Conservation (phyloP, 2,329 filamentous ascomycete genomes). For the Clonostachys rhizophaga region DNA sequence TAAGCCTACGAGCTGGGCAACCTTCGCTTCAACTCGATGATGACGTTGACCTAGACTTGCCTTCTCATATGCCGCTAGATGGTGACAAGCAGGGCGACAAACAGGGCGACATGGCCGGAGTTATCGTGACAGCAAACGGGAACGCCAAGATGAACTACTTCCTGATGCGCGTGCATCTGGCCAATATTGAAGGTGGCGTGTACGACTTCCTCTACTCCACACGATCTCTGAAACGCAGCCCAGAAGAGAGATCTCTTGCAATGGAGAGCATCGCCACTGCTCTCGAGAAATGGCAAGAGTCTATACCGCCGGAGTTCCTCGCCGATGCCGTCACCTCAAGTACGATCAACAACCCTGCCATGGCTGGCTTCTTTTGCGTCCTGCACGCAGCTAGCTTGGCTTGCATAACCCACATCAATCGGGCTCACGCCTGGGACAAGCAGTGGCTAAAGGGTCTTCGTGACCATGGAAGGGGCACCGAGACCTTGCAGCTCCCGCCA, state of each 20-base stretch:
- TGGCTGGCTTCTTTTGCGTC: neutral
- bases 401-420: neutral
- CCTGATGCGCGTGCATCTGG: slow-evolving; percentile 3
- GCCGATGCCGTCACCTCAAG: neutral
- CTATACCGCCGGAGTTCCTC: slow-evolving; percentile 1
- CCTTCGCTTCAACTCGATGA: slow-evolving; percentile 4
- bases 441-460: neutral
- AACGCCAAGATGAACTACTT: slow-evolving; percentile 1
- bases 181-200: slow-evolving; percentile 3
- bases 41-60: slow-evolving; percentile 17
- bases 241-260: neutral
- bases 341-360: neutral
- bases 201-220: slow-evolving; percentile 4
- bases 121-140: neutral
- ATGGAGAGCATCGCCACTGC: neutral
- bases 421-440: neutral
- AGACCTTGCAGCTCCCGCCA: neutral
- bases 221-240: neutral
- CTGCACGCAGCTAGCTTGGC: neutral
- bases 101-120: neutral
- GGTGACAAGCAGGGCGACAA: neutral
- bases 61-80: slow-evolving; percentile 5
- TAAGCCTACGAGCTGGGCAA: slow-evolving; percentile 3
- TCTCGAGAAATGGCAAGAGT: neutral
- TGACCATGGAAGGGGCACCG: neutral